Percentiles rank a stretch among this genome's conserved stretches.
phyloP scores from a whole-genome alignment of 345 rosid species.

The Rhodomyrtus tomentosa region DNA sequence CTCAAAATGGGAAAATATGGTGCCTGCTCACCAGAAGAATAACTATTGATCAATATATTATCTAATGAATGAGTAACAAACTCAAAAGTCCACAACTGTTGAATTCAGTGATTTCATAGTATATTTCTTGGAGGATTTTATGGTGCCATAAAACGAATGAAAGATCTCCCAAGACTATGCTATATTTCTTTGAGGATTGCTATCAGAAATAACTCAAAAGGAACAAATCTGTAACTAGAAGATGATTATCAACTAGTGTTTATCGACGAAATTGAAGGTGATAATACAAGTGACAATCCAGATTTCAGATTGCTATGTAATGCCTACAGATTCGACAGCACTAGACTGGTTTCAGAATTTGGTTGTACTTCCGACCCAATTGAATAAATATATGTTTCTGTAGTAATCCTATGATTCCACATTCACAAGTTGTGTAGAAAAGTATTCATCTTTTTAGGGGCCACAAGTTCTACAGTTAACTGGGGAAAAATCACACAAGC shows the following conservation, averaged over 20 bases:
- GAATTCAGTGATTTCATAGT: background rate
- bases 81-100: background rate
- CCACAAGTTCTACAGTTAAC: too few species aligned
- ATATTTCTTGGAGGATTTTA: background rate
- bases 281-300: background rate
- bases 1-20: slow-evolving; percentile 25
- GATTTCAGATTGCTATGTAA: background rate
- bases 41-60: background rate
- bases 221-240: background rate
- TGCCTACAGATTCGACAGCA: background rate
- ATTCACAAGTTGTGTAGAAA: background rate
- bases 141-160: background rate
- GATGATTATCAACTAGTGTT: background rate
- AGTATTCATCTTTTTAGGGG: too few species aligned
- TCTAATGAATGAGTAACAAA: background rate
- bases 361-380: background rate
- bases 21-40: slow-evolving; percentile 10
- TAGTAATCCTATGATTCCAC: background rate
- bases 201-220: background rate
- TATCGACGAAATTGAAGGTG: background rate
- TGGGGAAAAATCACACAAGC: too few species aligned
- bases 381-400: background rate
- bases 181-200: background rate
- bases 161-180: background rate
- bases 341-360: background rate